These are phyloP conservation scores for Bacidia gigantensis DNA, from an alignment of 495 filamentous ascomycete species.

Conservation along the genomic window DNA sequence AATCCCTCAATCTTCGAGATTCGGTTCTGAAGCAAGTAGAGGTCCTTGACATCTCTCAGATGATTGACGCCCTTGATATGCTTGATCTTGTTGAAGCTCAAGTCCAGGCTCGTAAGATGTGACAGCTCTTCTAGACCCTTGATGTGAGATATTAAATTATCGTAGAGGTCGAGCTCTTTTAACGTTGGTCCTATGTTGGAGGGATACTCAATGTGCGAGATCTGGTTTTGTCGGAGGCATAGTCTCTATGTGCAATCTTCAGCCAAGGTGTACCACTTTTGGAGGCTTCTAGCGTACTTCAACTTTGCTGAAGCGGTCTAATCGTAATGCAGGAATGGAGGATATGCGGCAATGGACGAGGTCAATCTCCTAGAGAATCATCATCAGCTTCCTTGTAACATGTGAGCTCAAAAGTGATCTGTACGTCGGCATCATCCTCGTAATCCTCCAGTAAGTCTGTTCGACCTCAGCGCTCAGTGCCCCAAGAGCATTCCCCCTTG, in stretches of 20 bases:
- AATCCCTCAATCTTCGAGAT: constrained; percentile 77
- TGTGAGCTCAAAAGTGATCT: not conserved
- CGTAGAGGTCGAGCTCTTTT: constrained; percentile 85
- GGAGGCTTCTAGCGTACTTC: constrained; percentile 32
- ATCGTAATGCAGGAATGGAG: constrained; percentile 60
- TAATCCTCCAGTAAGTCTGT: constrained; percentile 55
- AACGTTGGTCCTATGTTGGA: constrained; percentile 47
- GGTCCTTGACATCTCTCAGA: constrained; percentile 61
- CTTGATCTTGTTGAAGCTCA: constrained; percentile 99
- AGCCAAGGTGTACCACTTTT: no score
- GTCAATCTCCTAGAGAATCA: constrained; percentile 60
- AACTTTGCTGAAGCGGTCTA: constrained; percentile 71
- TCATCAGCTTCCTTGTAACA: constrained; percentile 11
- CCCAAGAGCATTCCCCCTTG: constrained; percentile 1
- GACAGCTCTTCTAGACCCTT: constrained; percentile 65
- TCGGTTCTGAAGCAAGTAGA: constrained; percentile 94
- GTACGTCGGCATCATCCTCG: constrained; percentile 44
- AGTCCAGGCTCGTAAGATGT: constrained; percentile 65
- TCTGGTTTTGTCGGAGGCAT: constrained; percentile 88
- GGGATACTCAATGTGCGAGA: constrained; percentile 65
- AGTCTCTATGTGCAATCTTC: constrained; percentile 55
- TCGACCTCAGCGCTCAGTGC: constrained; percentile 3
- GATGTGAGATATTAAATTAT: constrained; percentile 87
- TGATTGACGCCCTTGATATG: constrained; percentile 86
- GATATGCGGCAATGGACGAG: constrained; percentile 72